Evolutionary conservation across 495 filamentous ascomycete species (phyloP).

Genomic region (Penicillium pancosmium): DNA sequence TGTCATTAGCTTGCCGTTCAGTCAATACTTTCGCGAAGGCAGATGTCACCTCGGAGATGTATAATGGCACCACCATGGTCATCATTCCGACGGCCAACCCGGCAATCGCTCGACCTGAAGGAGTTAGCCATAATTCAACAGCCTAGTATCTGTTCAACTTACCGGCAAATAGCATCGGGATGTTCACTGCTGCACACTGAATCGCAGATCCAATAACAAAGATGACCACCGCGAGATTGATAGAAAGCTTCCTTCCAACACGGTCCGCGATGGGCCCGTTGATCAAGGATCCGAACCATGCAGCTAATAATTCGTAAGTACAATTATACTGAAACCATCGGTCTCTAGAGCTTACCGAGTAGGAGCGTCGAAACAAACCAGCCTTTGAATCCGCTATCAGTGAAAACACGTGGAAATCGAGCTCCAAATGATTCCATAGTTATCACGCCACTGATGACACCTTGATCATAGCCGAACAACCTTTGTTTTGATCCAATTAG

Average conservation of each 20-base stretch:
- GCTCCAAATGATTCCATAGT: constrained; percentile 48
- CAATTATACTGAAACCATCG: background rate
- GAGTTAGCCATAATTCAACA: background rate
- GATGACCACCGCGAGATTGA: constrained; percentile 69
- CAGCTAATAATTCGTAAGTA: constrained; percentile 52
- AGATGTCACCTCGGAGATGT: constrained; percentile 37
- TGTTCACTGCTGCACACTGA: constrained; percentile 58
- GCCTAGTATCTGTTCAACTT: constrained; percentile 16
- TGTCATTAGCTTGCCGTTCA: background rate
- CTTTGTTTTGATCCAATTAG: background rate
- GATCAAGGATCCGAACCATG: constrained; percentile 76
- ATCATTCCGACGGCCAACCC: constrained; percentile 44
- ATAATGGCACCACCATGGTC: constrained; percentile 49
- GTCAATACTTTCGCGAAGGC: background rate
- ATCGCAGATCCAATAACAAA: constrained; percentile 79
- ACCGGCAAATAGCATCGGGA: constrained; percentile 70
- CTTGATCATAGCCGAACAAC: constrained; percentile 46
- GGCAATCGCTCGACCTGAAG: constrained; percentile 70
- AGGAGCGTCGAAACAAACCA: constrained; percentile 82
- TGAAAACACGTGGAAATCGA: constrained; percentile 65
- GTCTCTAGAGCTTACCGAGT: constrained; percentile 50
- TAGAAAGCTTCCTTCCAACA: constrained; percentile 72
- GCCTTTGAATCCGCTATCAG: constrained; percentile 67
- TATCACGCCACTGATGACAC: constrained; percentile 42
- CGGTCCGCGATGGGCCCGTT: constrained; percentile 77